Evolutionary conservation across 1,139 yeast species (phyloP).

Genomic region (Geotrichum bryndzae): DNA sequence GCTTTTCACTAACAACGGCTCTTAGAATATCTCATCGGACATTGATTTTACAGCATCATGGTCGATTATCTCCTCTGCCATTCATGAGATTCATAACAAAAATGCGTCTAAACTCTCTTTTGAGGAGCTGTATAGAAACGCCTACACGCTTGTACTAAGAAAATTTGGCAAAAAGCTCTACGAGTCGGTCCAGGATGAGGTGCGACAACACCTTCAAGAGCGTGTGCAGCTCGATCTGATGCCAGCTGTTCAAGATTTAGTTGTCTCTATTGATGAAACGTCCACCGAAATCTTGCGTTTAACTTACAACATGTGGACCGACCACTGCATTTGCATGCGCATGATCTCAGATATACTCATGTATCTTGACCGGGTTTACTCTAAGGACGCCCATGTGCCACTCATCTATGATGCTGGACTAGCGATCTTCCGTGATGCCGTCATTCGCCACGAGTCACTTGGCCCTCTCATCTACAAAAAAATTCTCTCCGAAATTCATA

Average conservation of each 20-base stretch:
- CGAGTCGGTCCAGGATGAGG: conserved; percentile 50
- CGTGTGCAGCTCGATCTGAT: conserved; percentile 27
- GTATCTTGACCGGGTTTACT: conserved; percentile 81
- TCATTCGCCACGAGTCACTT: conserved; percentile 29
- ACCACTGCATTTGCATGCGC: conserved; percentile 67
- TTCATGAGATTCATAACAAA: conserved; percentile 65
- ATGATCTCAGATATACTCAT: conserved; percentile 80
- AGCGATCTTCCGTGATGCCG: conserved; percentile 46
- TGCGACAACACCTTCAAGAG: conserved; percentile 46
- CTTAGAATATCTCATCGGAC: conserved; percentile 19
- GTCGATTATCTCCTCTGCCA: conserved; percentile 65
- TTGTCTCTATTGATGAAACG: conserved; percentile 1
- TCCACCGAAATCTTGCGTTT: conserved; percentile 40
- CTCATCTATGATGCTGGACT: conserved; percentile 73
- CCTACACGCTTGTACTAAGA: conserved; percentile 70
- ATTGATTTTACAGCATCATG: conserved; percentile 69
- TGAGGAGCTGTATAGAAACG: conserved; percentile 76
- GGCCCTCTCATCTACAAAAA: conserved; percentile 47
- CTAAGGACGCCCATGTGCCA: conserved; percentile 62
- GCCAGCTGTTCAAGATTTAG: conserved; percentile 20
- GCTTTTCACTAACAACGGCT: not conserved
- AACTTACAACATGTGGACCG: conserved; percentile 61
- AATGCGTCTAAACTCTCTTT: conserved; percentile 74
- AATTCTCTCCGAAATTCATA: conserved; percentile 52
- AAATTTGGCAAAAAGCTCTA: conserved; percentile 69